Evolutionary conservation across 169 alveolate species (phyloP).

Genomic region (Amoebophrya sp.): DNA sequence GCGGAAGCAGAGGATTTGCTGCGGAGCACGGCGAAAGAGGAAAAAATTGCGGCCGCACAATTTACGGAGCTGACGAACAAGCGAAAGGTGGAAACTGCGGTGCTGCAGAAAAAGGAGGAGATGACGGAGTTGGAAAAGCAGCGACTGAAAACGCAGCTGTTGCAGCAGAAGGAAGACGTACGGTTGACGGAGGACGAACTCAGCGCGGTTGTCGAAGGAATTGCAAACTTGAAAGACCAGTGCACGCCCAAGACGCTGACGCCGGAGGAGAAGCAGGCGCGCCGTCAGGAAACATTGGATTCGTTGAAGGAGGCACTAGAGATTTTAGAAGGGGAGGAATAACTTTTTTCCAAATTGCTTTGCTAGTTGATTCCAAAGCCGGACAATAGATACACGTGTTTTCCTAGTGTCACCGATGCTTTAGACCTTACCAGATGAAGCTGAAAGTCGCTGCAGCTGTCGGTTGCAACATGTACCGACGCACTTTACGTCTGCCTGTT

Average conservation of each 20-base stretch:
- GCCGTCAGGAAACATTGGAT: not conserved
- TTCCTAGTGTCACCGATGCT: too few species aligned
- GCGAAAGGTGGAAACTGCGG: not conserved
- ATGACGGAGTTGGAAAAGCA: not conserved
- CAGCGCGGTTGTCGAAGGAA: not conserved
- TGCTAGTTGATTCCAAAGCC: too few species aligned
- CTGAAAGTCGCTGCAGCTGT: too few species aligned
- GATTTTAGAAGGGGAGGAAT: not conserved
- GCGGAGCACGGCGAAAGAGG: not conserved
- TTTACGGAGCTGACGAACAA: not conserved
- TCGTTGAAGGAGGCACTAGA: not conserved
- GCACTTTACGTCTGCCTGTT: too few species aligned
- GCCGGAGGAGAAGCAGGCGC: slow-evolving; percentile 19
- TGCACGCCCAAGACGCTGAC: not conserved
- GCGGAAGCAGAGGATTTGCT: not conserved
- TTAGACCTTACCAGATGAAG: too few species aligned
- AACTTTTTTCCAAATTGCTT: too few species aligned
- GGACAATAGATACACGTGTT: too few species aligned
- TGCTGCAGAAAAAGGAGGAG: not conserved
- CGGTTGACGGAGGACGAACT: not conserved
- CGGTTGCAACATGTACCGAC: too few species aligned
- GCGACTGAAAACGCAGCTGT: not conserved
- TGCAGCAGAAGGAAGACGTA: not conserved
- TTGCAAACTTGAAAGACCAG: not conserved
- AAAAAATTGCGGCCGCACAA: not conserved